Conservation (phyloP, 352 stramenopile species). For the Phytophthora pluvialis region DNA sequence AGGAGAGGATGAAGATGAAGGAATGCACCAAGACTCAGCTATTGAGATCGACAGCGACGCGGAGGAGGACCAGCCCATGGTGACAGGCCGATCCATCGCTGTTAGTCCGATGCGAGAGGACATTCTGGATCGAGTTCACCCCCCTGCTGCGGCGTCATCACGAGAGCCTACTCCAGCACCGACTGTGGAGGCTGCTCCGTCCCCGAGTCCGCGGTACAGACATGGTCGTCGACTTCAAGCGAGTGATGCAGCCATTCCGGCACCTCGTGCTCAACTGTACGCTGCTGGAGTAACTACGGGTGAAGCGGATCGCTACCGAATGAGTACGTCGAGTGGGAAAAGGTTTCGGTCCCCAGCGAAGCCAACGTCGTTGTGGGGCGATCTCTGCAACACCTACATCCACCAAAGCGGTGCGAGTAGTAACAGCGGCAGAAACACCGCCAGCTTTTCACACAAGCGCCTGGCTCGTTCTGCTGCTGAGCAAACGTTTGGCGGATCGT, state of each 20-base stretch:
- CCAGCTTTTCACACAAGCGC: slow-evolving; percentile 31
- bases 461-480: slow-evolving; percentile 19
- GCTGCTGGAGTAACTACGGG: slow-evolving; percentile 40
- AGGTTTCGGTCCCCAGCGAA: slow-evolving; percentile 32
- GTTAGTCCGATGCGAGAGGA: slow-evolving; percentile 35
- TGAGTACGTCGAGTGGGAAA: slow-evolving; percentile 39
- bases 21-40: slow-evolving; percentile 9
- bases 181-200: slow-evolving; percentile 13
- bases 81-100: slow-evolving; percentile 16
- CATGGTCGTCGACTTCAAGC: slow-evolving; percentile 31
- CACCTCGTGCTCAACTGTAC: slow-evolving; percentile 7
- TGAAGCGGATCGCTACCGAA: slow-evolving; percentile 39
- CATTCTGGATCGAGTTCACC: slow-evolving; percentile 30
- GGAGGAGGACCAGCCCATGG: slow-evolving; percentile 3
- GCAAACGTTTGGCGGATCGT: slow-evolving; percentile 30
- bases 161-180: background rate
- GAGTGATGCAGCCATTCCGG: slow-evolving; percentile 19
- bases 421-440: background rate
- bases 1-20: slow-evolving; percentile 1
- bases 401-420: slow-evolving; percentile 20
- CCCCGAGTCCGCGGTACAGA: slow-evolving; percentile 32
- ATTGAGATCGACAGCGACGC: slow-evolving; percentile 27
- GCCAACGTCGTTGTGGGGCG: slow-evolving; percentile 27
- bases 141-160: slow-evolving; percentile 1
- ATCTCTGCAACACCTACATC: slow-evolving; percentile 32